Evolutionary conservation across 306 rosid genomes (phyloP), one percentile per base, ranked within the genome.

Genomic region (Quercus aquifolioides): DNA sequence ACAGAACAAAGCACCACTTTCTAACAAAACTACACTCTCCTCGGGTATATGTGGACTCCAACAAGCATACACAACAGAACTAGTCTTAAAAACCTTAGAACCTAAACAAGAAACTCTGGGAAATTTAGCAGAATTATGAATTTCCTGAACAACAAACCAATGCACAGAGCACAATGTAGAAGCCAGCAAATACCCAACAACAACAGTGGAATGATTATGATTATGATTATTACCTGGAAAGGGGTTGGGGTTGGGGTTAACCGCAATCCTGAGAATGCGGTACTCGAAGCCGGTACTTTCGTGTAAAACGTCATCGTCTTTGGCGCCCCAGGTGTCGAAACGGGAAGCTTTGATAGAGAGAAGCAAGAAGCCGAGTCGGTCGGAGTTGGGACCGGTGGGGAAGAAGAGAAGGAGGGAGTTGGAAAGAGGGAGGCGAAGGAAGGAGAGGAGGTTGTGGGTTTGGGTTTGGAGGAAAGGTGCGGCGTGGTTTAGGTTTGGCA

Each of bases 1-100:
- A 92, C 88, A 92, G 76, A 88, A 88, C 72, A 92, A 71, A 1
- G 52, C 74, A 31, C 97, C 97, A 76, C 23, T 88, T 26, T 89
- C 92, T 10, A 90, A 73, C 78, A 90, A 85, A 76, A 89, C 83
- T 23, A 89, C 20, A 19, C 90, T 84, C 84, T 90, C 91, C 73
- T 90, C 92, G 43, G 18, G 33, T 2, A 80, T 25, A 80, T 90
- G 89, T 11, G 94, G 90, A 83, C 88, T 90, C 97, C 97, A 90
- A 82, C 94, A 90, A 62, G 89, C 84, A 79, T 88, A 87, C 6
- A 79, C 89, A 67, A 92, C 80, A 41, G 87, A 56, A 35, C 83
- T 72, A 46, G 72, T 87, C 87, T 81, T 86, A n/a, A 92, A 89
- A 6, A 56, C 73, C 71, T 87, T 90, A 75, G 79, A 73, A 20